Evolutionary conservation across 2,329 filamentous ascomycete genomes (phyloP), one percentile per base, ranked within the genome.

Genomic region (Sporothrix mexicana): DNA sequence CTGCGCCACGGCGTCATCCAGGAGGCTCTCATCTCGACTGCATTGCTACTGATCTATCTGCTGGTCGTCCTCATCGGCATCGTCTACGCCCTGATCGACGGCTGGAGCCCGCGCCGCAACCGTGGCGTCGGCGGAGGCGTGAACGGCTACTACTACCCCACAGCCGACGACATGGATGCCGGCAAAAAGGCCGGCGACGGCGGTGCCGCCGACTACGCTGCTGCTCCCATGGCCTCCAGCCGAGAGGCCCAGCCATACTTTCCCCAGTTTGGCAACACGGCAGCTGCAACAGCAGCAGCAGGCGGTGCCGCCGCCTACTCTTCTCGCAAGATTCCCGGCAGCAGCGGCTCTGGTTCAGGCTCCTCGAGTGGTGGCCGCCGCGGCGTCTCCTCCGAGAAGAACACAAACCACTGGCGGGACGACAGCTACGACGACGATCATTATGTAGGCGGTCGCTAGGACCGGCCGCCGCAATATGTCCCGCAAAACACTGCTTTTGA

Each of bases 1-100:
- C 84, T 98, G 25, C 84, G 88, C 77, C 87, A 87, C 72, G 89
- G 86, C 75, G 90, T 99, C 75, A 85, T 89, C 67, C 89, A 90
- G 74, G 93, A 98, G 81, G 91, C 92, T 1, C 88, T 97, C 75
- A 94, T 98, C 76, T 93, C 95, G 2, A 86, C 88, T 0, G 88
- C 86, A 69, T 83, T 99, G 4, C 82, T 98, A 13, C 83, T 93
- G 3, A 82, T 97, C 41, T 99, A 94, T 86, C 78, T 97, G 70
- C 81, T 96, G 74, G 87, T 97, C 73, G 88, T 93, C 4, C 85
- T 98, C 49, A 85, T 93, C 66, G 96, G 93, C 67, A 81, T 95
- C 72, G 81, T 89, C 66, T 89, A 93, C 73, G 91, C 91, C 41
- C 81, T 90, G 73, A 85, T 86, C 47, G 85, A 90, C 72, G 88